Evolutionary conservation across 2,329 filamentous ascomycete species (phyloP).

Genomic region (Pyrenochaeta sp.): DNA sequence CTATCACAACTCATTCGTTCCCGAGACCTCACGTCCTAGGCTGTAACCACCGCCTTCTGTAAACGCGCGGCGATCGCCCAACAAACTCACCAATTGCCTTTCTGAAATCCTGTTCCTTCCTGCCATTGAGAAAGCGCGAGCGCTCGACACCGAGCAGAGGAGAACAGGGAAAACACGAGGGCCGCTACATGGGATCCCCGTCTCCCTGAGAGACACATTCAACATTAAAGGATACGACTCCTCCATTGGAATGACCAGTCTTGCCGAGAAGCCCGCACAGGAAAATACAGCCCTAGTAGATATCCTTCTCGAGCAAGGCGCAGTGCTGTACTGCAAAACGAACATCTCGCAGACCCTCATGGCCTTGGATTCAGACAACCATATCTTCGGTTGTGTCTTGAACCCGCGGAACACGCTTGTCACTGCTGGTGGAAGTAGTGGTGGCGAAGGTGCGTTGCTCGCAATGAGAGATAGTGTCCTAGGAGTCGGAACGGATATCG

Average conservation of each 20-base stretch:
- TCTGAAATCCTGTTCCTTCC: slow-evolving; percentile 64
- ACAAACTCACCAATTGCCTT: slow-evolving; percentile 65
- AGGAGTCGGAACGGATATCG: slow-evolving; percentile 70
- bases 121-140: slow-evolving; percentile 58
- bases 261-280: slow-evolving; percentile 63
- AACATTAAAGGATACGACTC: slow-evolving; percentile 64
- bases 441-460: slow-evolving; percentile 70
- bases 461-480: slow-evolving; percentile 64
- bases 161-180: slow-evolving; percentile 55
- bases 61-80: slow-evolving; percentile 62
- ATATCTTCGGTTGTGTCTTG: slow-evolving; percentile 66
- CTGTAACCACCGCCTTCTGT: slow-evolving; percentile 60
- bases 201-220: slow-evolving; percentile 74
- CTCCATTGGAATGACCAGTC: slow-evolving; percentile 65
- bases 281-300: slow-evolving; percentile 63
- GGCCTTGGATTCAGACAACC: slow-evolving; percentile 66
- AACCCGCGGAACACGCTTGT: slow-evolving; percentile 67
- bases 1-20: too few relatives aligned
- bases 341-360: slow-evolving; percentile 73
- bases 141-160: slow-evolving; percentile 57
- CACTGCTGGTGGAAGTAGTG: slow-evolving; percentile 69
- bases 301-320: slow-evolving; percentile 66
- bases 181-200: slow-evolving; percentile 72
- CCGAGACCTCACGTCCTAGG: too few relatives aligned
- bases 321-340: slow-evolving; percentile 72